Base-by-base conservation (phyloP, 75 land plant genomes). In the Pinus taeda region DNA sequence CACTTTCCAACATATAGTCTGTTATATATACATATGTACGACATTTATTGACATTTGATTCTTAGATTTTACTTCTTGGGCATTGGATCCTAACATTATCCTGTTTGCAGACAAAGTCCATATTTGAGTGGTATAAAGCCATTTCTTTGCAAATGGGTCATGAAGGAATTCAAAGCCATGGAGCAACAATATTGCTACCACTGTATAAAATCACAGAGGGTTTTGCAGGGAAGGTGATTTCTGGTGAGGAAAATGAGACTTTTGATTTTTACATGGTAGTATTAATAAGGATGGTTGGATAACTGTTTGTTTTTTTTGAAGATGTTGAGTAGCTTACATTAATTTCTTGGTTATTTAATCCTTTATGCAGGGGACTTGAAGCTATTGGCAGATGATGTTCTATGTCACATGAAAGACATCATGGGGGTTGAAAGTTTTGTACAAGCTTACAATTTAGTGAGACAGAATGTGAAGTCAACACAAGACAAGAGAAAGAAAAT, bases 151-250 rank as follows among this genome's bases (percentile, higher is more conserved):
- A 80, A 64, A 75, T 92, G 63, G 84, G 88, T 59, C 45, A 60
- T 57, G 88, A 69, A 6, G 87, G 81, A 21, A 69, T 75, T 55
- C 77, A 75, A 63, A 75, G 67, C 18, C 94, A 94, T 83, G 84
- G 85, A 64, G 59, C 18, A 17, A 69, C 78, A 24, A 80, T 97
- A 71, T 63, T 97, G 74, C 72, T 72, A 6, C 95, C 99, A 24
- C 61, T 97, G 18, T 91, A 89, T 79, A 90, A 85, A 83, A 82
- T 89, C 33, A 80, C 89, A 71, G 92, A 94, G 80, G 93, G 94
- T 53, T 85, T 80, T 82, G 79, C 98, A 69, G 94, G 97, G 39
- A 90, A 82, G 77, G 78, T 79, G 36, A 77, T 95, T 22, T 20
- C 87, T 75, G 96, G 96, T 95, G 60, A 81, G 86, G 21, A 33